phyloP scores from a whole-genome alignment of 805 yeast species.

The Priceomyces carsonii region DNA sequence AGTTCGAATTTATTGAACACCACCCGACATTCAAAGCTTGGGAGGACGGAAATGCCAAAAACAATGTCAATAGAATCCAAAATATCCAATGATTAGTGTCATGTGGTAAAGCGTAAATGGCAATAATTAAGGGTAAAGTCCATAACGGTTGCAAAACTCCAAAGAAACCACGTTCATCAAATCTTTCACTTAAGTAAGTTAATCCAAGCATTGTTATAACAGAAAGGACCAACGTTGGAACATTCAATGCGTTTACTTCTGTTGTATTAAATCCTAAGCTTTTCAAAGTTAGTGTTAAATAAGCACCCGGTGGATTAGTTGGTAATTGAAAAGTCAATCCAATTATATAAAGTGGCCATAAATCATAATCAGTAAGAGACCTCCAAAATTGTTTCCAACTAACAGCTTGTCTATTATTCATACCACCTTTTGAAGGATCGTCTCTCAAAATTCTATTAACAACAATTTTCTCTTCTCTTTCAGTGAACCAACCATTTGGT shows the following conservation, averaged over 20 bases:
- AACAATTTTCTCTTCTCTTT: slow-evolving; percentile 25
- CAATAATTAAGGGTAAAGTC: slow-evolving; percentile 19
- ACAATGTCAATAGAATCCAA: slow-evolving; percentile 35
- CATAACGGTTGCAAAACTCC: slow-evolving; percentile 18
- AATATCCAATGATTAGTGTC: slow-evolving; percentile 45
- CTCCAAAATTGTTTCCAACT: slow-evolving; percentile 15
- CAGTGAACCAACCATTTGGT: slow-evolving; percentile 40
- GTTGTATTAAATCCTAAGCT: slow-evolving; percentile 53
- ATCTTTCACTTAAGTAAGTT: slow-evolving; percentile 22
- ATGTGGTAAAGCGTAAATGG: slow-evolving; percentile 41
- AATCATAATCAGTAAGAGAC: slow-evolving; percentile 22
- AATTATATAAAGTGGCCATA: slow-evolving; percentile 27
- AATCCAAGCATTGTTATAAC: slow-evolving; percentile 21
- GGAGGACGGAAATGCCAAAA: slow-evolving; percentile 47
- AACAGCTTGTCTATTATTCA: slow-evolving; percentile 27
- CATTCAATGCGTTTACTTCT: slow-evolving; percentile 50
- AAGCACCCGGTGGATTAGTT: slow-evolving; percentile 22
- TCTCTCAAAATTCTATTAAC: slow-evolving; percentile 27
- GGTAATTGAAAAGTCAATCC: slow-evolving; percentile 38
- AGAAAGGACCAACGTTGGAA: slow-evolving; percentile 43
- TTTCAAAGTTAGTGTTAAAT: slow-evolving; percentile 49
- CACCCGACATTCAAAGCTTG: slow-evolving; percentile 59
- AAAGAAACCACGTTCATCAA: slow-evolving; percentile 20
- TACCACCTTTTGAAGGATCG: slow-evolving; percentile 30
- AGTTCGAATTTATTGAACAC: slow-evolving; percentile 62